These are phyloP conservation scores for Claviceps spartinae DNA, from an alignment of 2,329 filamentous ascomycete genomes.

Conservation along the genomic window DNA sequence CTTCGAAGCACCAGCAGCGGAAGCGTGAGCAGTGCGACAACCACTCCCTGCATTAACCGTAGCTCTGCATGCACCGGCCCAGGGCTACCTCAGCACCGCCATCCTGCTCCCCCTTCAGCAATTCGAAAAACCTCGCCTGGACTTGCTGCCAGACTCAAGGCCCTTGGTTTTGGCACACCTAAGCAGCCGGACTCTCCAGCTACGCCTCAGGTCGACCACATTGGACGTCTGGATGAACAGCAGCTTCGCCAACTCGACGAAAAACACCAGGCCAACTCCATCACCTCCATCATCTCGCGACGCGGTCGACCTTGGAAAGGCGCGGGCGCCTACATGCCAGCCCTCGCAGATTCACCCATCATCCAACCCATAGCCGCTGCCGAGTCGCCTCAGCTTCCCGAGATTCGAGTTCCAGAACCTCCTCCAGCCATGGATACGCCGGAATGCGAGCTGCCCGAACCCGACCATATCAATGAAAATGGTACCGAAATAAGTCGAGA, in stretches of 20 bases:
- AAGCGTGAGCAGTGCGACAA: conserved; percentile 1
- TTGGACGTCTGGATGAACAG: conserved; percentile 57
- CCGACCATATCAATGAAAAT: conserved; percentile 56
- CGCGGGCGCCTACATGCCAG: conserved; percentile 29
- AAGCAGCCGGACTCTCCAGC: conserved; percentile 20
- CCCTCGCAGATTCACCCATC: conserved; percentile 13
- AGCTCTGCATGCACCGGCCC: conserved; percentile 8
- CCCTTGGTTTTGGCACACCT: conserved; percentile 43
- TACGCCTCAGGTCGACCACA: conserved; percentile 26
- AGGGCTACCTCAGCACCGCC: conserved; percentile 9
- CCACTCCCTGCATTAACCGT: conserved; percentile 3
- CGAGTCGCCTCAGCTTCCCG: conserved; percentile 29
- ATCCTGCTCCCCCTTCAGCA: conserved; percentile 15
- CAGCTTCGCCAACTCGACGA: conserved; percentile 58
- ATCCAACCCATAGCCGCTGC: conserved; percentile 13
- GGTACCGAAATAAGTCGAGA: conserved; percentile 49
- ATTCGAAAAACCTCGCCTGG: conserved; percentile 49
- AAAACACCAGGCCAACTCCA: conserved; percentile 41
- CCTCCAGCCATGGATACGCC: conserved; percentile 54
- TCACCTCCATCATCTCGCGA: conserved; percentile 40
- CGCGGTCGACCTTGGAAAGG: conserved; percentile 62
- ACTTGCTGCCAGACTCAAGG: conserved; percentile 50
- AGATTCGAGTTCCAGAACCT: conserved; percentile 35
- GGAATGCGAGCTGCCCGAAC: conserved; percentile 63
- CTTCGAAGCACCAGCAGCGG: conserved; percentile 2